A percentile compares a stretch with the other conserved stretches of the same genome.
Conservation (phyloP, 2,329 filamentous ascomycete genomes). For the Tolypocladium pustulatum region DNA sequence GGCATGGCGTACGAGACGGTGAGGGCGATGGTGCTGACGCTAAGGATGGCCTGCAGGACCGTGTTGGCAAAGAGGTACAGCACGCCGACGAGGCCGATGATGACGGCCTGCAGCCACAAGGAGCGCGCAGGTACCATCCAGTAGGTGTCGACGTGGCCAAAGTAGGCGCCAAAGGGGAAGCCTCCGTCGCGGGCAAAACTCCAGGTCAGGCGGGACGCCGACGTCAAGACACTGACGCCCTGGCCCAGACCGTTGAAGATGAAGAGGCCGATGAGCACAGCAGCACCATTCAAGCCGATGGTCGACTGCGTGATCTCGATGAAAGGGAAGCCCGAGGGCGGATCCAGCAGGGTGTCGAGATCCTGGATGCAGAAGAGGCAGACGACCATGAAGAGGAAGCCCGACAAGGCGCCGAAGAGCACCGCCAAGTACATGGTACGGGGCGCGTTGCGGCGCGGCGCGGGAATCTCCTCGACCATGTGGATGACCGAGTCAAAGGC, state of each 20-base stretch:
- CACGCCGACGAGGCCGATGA: slow-evolving; percentile 34
- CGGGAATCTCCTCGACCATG: slow-evolving; percentile 46
- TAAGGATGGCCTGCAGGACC: slow-evolving; percentile 41
- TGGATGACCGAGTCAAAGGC: slow-evolving; percentile 50
- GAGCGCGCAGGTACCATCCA: slow-evolving; percentile 44
- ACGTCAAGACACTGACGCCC: slow-evolving; percentile 39
- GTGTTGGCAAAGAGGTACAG: slow-evolving; percentile 44
- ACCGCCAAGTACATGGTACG: slow-evolving; percentile 42
- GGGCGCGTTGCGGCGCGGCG: slow-evolving; percentile 38
- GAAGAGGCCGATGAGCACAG: slow-evolving; percentile 37
- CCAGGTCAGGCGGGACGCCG: slow-evolving; percentile 41
- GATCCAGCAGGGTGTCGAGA: slow-evolving; percentile 27
- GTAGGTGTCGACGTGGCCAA: slow-evolving; percentile 27
- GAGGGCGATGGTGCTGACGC: slow-evolving; percentile 45
- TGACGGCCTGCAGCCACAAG: slow-evolving; percentile 38
- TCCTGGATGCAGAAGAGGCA: slow-evolving; percentile 40
- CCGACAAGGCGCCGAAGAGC: slow-evolving; percentile 34
- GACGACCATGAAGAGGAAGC: slow-evolving; percentile 40
- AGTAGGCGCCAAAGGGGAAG: slow-evolving; percentile 32
- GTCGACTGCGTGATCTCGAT: slow-evolving; percentile 33
- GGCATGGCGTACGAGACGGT: slow-evolving; percentile 40
- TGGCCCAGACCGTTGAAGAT: slow-evolving; percentile 46
- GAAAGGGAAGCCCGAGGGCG: slow-evolving; percentile 32
- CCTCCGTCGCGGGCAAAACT: slow-evolving; percentile 44
- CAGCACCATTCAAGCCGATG: slow-evolving; percentile 25